phyloP scores from a whole-genome alignment of 2,329 filamentous ascomycete genomes.

The Colletotrichum kahawae region DNA sequence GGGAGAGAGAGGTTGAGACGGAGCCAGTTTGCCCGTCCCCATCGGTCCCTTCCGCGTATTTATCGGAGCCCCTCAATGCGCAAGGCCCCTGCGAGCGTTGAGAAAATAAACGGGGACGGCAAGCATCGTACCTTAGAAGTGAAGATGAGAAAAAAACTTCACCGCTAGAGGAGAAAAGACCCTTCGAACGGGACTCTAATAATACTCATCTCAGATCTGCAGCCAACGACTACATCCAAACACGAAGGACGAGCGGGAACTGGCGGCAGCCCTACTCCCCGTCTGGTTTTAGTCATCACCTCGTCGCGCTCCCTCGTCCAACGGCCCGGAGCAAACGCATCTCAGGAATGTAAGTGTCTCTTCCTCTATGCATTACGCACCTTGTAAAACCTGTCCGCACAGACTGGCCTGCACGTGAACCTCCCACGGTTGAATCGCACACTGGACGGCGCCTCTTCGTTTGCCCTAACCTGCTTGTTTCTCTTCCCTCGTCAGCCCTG shows the following conservation, averaged over 20 bases:
- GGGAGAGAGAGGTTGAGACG: neutral
- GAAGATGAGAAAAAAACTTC: neutral
- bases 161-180: neutral
- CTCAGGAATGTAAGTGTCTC: neutral
- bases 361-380: neutral
- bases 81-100: neutral
- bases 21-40: neutral
- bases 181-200: neutral
- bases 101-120: neutral
- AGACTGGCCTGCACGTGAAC: neutral
- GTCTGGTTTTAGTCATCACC: neutral
- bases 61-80: neutral
- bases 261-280: neutral
- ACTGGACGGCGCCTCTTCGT: neutral
- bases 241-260: neutral
- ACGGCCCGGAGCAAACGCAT: neutral
- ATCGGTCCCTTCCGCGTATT: neutral
- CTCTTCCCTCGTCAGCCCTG: neutral
- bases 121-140: neutral
- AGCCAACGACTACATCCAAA: neutral
- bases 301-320: neutral
- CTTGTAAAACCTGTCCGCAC: neutral
- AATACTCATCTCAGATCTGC: neutral
- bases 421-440: neutral
- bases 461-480: neutral